Evolutionary conservation across 2,329 filamentous ascomycete genomes (phyloP).

Genomic region (Ciborinia camelliae): DNA sequence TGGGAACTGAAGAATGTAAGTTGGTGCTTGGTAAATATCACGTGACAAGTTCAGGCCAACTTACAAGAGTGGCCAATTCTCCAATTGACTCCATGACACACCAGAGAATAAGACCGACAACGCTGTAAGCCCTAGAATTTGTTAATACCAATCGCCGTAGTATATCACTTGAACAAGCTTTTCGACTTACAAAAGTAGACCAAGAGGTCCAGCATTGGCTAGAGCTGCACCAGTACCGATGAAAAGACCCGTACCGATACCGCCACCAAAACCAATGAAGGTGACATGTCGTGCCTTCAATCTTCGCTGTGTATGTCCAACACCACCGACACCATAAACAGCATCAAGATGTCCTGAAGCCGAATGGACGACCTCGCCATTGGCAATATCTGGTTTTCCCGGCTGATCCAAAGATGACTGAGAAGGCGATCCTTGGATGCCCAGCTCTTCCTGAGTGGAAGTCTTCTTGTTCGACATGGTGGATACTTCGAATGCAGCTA

Average conservation of each 20-base stretch:
- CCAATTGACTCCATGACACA: conserved; percentile 39
- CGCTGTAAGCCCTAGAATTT: conserved; percentile 39
- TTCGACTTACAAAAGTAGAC: conserved; percentile 40
- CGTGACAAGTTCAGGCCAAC: not conserved
- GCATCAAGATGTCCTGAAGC: conserved; percentile 11
- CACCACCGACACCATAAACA: conserved; percentile 10
- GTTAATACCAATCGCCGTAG: not conserved
- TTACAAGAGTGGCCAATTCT: conserved; percentile 35
- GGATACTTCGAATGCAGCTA: conserved; percentile 16
- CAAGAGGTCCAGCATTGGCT: conserved; percentile 47
- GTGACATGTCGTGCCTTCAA: conserved; percentile 17
- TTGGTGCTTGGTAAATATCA: not conserved
- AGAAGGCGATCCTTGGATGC: not conserved
- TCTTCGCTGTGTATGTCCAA: conserved; percentile 5
- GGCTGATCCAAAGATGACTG: not conserved
- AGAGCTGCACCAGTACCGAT: conserved; percentile 48
- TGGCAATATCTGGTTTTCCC: conserved; percentile 11
- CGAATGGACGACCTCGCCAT: conserved; percentile 16
- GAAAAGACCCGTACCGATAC: conserved; percentile 52
- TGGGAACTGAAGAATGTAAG: conserved; percentile 31
- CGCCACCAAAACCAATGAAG: conserved; percentile 15
- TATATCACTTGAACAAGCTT: not conserved
- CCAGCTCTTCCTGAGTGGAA: not conserved
- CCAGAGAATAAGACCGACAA: conserved; percentile 39
- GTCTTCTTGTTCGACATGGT: conserved; percentile 16